These are phyloP conservation scores for Xylogone sp. DNA, from an alignment of 2,329 filamentous ascomycete genomes.

Conservation along the genomic window DNA sequence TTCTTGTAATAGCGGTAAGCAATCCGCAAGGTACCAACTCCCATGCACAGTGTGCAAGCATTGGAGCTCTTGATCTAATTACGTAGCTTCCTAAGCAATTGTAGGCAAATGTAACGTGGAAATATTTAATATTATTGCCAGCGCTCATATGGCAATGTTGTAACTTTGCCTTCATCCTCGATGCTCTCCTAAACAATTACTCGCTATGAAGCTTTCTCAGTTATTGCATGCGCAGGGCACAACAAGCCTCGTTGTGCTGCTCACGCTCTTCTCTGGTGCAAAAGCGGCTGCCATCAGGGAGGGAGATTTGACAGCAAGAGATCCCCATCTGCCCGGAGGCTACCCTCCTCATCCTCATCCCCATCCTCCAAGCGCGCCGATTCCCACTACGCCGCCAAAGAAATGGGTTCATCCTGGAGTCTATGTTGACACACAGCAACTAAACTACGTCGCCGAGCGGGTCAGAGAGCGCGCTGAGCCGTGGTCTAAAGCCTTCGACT, in stretches of 20 bases:
- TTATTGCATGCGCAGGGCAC: not conserved
- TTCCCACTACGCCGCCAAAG: conserved; percentile 3
- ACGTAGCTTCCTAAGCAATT: too few species aligned
- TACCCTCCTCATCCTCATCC: too few species aligned
- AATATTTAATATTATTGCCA: too few species aligned
- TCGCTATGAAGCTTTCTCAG: not conserved
- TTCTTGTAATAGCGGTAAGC: too few species aligned
- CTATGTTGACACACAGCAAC: conserved; percentile 3
- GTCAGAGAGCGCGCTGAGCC: conserved; percentile 4
- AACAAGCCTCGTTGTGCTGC: not conserved
- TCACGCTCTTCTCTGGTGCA: not conserved
- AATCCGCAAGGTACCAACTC: too few species aligned
- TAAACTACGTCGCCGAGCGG: conserved; percentile 4
- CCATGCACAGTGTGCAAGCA: too few species aligned
- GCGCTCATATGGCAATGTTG: too few species aligned
- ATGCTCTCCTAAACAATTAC: not conserved
- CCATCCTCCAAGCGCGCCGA: not conserved
- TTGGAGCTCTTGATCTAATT: too few species aligned
- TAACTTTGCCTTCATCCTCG: too few species aligned
- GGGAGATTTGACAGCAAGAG: not conserved
- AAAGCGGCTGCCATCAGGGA: not conserved
- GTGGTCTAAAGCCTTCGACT: conserved; percentile 13
- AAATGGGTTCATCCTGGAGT: conserved; percentile 7
- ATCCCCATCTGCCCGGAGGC: not conserved
- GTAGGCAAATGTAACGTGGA: too few species aligned